Evolutionary conservation across 2,329 filamentous ascomycete species (phyloP).

Genomic region (Scedosporium dehoogii): DNA sequence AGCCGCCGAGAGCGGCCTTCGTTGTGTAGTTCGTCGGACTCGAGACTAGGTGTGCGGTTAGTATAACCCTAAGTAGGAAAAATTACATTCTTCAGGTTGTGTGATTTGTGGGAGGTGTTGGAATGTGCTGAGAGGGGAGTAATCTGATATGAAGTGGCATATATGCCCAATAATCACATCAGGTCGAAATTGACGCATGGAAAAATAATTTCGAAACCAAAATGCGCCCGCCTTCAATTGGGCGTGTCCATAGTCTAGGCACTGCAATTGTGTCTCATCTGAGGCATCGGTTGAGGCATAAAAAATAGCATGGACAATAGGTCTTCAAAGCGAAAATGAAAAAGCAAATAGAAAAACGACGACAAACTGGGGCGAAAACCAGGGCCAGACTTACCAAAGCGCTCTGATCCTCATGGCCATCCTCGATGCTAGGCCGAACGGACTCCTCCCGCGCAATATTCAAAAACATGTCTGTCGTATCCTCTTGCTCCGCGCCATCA

Average conservation of each 20-base stretch:
- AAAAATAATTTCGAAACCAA: background rate
- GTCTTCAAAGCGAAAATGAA: slow-evolving; percentile 9
- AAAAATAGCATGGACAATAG: background rate
- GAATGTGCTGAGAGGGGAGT: background rate
- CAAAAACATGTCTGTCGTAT: slow-evolving; percentile 49
- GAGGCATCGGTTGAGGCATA: background rate
- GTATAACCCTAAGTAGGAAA: background rate
- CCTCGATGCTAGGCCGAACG: slow-evolving; percentile 17
- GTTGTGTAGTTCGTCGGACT: slow-evolving; percentile 33
- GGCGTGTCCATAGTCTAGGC: background rate
- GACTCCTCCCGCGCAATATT: slow-evolving; percentile 47
- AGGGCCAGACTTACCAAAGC: slow-evolving; percentile 34
- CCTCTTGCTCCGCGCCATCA: slow-evolving; percentile 32
- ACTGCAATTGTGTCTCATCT: background rate
- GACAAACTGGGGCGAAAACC: slow-evolving; percentile 2
- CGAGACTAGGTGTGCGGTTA: slow-evolving; percentile 31
- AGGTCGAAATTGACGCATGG: slow-evolving; percentile 6
- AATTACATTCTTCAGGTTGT: background rate
- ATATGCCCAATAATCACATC: slow-evolving; percentile 9
- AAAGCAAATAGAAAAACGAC: slow-evolving; percentile 5
- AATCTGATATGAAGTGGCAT: background rate
- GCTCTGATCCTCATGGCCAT: slow-evolving; percentile 23
- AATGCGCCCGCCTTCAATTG: background rate
- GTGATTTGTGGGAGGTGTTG: background rate
- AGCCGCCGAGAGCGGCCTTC: slow-evolving; percentile 43